A percentile compares a stretch with the other conserved stretches of the same genome.
Evolutionary conservation across 306 rosid species (phyloP).

Genomic region (Sphenostylis stenocarpa): DNA sequence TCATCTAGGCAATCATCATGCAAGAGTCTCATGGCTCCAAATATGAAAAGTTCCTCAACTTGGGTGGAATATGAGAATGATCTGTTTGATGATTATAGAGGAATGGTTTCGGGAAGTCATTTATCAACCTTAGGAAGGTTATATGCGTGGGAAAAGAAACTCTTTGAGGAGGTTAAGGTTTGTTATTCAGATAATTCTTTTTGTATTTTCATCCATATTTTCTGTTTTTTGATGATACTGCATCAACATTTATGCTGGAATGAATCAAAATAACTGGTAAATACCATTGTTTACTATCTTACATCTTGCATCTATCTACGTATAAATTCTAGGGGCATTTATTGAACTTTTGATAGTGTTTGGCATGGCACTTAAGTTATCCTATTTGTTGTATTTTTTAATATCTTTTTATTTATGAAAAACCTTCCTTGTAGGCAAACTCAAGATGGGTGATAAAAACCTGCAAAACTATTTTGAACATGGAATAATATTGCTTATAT

Average conservation of each 20-base stretch:
- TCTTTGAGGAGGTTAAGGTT: conserved; percentile 96
- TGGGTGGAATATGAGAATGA: conserved; percentile 85
- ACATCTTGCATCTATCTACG: background rate
- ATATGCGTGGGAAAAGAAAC: conserved; percentile 97
- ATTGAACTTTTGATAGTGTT: background rate
- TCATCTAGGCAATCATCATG: conserved; percentile 71
- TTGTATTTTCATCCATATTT: conserved; percentile 4
- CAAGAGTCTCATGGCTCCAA: conserved; percentile 77
- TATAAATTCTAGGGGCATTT: conserved; percentile 7
- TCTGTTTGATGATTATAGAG: conserved; percentile 77
- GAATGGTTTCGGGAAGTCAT: conserved; percentile 96
- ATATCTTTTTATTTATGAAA: background rate
- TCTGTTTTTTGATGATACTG: background rate
- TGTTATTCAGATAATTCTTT: background rate
- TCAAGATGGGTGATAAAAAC: conserved; percentile 14
- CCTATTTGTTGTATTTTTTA: background rate
- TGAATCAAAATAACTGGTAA: background rate
- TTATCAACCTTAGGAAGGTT: conserved; percentile 81
- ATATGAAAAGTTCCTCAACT: conserved; percentile 54
- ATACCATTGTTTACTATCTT: conserved; percentile 2
- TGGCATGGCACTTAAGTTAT: background rate
- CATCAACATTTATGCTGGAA: background rate
- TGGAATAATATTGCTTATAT: background rate
- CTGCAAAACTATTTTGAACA: background rate
- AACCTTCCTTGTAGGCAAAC: background rate